Percentiles rank a stretch among this genome's conserved stretches.
Conservation (phyloP, 2,329 filamentous ascomycete species). For the Pezicula neosporulosa region DNA sequence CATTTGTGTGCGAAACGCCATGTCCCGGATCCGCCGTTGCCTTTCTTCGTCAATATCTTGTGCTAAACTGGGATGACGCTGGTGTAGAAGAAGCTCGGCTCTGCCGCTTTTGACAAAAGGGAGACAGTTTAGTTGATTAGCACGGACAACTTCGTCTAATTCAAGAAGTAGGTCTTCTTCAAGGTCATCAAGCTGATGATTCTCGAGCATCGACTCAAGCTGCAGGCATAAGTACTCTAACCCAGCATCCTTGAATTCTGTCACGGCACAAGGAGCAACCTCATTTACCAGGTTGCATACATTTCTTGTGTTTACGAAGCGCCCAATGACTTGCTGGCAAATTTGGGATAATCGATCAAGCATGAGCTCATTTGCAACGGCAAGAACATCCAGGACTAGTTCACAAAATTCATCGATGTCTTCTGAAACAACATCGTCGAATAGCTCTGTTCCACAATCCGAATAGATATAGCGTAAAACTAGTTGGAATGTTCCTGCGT, state of each 20-base stretch:
- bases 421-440: conserved; percentile 68
- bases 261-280: conserved; percentile 78
- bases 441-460: conserved; percentile 76
- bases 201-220: conserved; percentile 88
- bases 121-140: conserved; percentile 75
- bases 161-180: conserved; percentile 80
- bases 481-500: conserved; percentile 68
- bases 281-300: conserved; percentile 82
- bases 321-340: conserved; percentile 80
- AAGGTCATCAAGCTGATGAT: conserved; percentile 79
- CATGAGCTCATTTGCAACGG: conserved; percentile 91
- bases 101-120: conserved; percentile 76
- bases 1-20: conserved; percentile 63
- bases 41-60: conserved; percentile 66
- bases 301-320: conserved; percentile 82
- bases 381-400: conserved; percentile 86
- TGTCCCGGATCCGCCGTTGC: conserved; percentile 69
- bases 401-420: conserved; percentile 84
- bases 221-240: conserved; percentile 91
- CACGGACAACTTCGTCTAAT: conserved; percentile 74
- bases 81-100: conserved; percentile 62
- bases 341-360: conserved; percentile 85
- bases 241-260: conserved; percentile 81
- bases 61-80: conserved; percentile 38
- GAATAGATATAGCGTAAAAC: conserved; percentile 82